These are phyloP conservation scores for Gremmenia infestans DNA, from an alignment of 2,329 filamentous ascomycete genomes.

Conservation along the genomic window DNA sequence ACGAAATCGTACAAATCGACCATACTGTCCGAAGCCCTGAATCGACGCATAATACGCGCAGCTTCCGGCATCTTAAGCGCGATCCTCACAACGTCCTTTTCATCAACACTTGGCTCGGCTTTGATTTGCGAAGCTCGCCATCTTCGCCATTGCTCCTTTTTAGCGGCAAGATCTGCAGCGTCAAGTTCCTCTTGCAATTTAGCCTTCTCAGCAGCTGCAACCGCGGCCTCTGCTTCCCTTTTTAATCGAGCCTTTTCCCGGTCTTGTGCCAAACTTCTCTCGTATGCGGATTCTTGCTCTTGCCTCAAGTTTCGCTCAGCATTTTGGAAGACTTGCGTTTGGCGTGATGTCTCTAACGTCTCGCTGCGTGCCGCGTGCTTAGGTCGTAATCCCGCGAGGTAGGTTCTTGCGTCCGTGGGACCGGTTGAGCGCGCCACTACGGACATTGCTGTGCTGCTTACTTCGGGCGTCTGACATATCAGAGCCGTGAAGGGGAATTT, in stretches of 20 bases:
- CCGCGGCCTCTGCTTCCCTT: conserved; percentile 69
- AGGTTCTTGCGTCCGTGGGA: conserved; percentile 62
- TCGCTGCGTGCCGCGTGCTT: conserved; percentile 73
- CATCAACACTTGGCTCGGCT: conserved; percentile 60
- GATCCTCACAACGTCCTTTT: conserved; percentile 67
- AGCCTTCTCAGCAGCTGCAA: conserved; percentile 60
- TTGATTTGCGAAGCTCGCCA: conserved; percentile 70
- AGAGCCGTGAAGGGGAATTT: conserved; percentile 89
- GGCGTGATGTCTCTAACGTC: conserved; percentile 67
- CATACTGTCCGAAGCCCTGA: conserved; percentile 62
- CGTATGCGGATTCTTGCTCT: conserved; percentile 90
- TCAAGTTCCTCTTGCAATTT: conserved; percentile 58
- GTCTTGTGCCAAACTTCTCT: conserved; percentile 83
- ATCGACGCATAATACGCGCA: conserved; percentile 72
- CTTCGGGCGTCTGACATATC: conserved; percentile 80
- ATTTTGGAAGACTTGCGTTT: conserved; percentile 58
- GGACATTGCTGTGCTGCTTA: conserved; percentile 84
- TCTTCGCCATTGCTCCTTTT: conserved; percentile 62
- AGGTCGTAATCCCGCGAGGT: conserved; percentile 67
- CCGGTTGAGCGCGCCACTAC: conserved; percentile 77
- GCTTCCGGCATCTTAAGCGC: conserved; percentile 57
- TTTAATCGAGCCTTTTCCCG: conserved; percentile 74
- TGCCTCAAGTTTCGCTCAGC: conserved; percentile 75
- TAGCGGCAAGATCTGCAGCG: conserved; percentile 45
- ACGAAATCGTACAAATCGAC: conserved; percentile 96